Evolutionary conservation across 352 stramenopile genomes (phyloP), one percentile per base, ranked within the genome.

Genomic region (Peronospora destructor): DNA sequence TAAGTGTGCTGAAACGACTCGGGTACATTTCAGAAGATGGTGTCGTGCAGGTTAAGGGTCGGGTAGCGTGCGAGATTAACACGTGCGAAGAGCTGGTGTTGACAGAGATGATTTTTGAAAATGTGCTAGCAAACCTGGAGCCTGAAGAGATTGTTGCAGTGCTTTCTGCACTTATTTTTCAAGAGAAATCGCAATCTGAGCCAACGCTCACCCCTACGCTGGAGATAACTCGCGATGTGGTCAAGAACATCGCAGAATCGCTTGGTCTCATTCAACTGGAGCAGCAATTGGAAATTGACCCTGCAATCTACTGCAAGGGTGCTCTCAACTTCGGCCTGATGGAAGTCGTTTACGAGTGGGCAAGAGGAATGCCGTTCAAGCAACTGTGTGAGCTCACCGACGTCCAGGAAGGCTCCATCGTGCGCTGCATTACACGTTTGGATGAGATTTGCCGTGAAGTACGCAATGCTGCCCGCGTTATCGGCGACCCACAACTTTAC

Each of bases 61-160:
- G 95, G 17, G 95, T 98, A 8, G 95, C 95, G 2, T 99, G 95
- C 55, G 95, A 99, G 74, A 92, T 99, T 38, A 98, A 98, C 73
- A 98, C 94, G 3, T 98, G 94, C 53, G 93, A 99, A 53, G 95
- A 98, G 49, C 71, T 99, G 8, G 88, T 99, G 50, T 73, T 98
- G 13, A 98, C 96, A 0, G 97, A 99, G 71, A 97, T 99, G 81
- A 95, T 99, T 28, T 98, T 99, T 62, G 94, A 98, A 61, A 98
- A 98, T 43, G 85, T 99, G 17, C 63, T 99, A 19, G 95, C 95
- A 28, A 87, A 91, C 13, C 70, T 99, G 6, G 87, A 98, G 54
- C 95, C 96, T 4, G 89, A 96, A 48, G 96, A 99, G 73, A 97
- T 98, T 44, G 96, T 97, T 8, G 95, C 94, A 12, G 81, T 98